Evolutionary conservation across 345 rosid genomes (phyloP).

Genomic region (Rhodamnia rubescens): DNA sequence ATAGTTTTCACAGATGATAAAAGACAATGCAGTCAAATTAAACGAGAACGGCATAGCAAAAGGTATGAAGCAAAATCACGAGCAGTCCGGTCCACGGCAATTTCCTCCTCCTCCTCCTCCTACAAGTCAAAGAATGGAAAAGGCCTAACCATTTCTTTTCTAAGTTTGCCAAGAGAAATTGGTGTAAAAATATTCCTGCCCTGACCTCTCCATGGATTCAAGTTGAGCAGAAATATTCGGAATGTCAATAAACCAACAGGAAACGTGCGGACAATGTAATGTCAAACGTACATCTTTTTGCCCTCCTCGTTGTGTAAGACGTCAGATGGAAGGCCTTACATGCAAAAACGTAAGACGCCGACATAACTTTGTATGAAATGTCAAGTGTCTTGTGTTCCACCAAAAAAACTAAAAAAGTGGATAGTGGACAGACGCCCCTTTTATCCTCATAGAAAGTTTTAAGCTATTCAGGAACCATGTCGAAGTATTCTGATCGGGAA

Average conservation of each 20-base stretch:
- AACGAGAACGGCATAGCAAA: neutral
- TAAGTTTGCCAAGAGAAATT: neutral
- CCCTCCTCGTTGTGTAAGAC: too few relatives aligned
- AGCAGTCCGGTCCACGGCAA: neutral
- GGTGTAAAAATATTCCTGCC: neutral
- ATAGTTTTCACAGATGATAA: neutral
- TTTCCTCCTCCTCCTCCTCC: neutral
- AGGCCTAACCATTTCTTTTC: neutral
- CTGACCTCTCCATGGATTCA: neutral
- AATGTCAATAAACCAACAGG: neutral
- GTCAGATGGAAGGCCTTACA: too few relatives aligned
- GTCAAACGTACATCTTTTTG: too few relatives aligned
- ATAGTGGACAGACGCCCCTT: too few relatives aligned
- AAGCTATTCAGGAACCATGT: too few relatives aligned
- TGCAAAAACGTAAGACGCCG: too few relatives aligned
- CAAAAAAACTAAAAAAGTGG: too few relatives aligned
- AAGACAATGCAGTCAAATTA: neutral
- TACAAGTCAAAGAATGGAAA: neutral
- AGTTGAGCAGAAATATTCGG: neutral
- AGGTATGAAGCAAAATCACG: neutral
- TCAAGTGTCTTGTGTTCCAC: too few relatives aligned
- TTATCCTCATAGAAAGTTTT: too few relatives aligned
- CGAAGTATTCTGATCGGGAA: too few relatives aligned
- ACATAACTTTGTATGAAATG: too few relatives aligned
- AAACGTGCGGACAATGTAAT: neutral